Evolutionary conservation across 306 rosid species (phyloP), one percentile per base, ranked within the genome.

Genomic region (Glycine tomentella): DNA sequence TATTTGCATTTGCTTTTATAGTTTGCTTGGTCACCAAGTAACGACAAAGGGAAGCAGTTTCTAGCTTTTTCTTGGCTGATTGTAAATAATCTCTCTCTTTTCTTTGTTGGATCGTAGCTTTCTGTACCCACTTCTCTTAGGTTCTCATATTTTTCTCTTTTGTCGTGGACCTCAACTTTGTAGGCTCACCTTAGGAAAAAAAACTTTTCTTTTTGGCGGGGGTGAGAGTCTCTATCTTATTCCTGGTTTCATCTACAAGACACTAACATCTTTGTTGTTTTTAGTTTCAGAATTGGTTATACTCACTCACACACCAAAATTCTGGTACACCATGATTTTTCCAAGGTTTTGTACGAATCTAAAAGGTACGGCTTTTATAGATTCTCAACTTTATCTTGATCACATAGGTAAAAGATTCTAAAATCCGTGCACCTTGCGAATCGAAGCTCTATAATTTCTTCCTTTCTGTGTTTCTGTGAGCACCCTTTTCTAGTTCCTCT

Each of bases 291-390:
- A 59, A 50, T 74, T 77, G 49, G 64, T 68, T 62, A 68, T 67
- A 36, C 79, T 33, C 65, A 11, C 53, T 34, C 69, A 75, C 69
- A 14, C 69, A 14, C 70, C 72, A 66, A 59, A 77, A 17, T 51
- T 80, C 77, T 77, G 50, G 76, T 16, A 59, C 74, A 83, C 5
- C 73, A 77, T 73, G 82, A 49, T 78, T 78, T 82, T 87, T 78
- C 83, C 80, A 51, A 88, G 92, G 90, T 94, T 90, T 94, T 89
- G 74, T 81, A 76, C 90, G 97, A 92, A 89, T 90, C 97, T 63
- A 85, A 88, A 89, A 89, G 86, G 91, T 88, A 87, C 82, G 88
- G 78, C 86, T 88, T 90, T 88, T 82, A 63, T 36, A 71, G 93
- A 89, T 92, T 91, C 94, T 87, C 82, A 57, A 73, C 81, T 80